These are phyloP conservation scores for Candida ipomoeae DNA, from an alignment of 805 yeast genomes.

Conservation along the genomic window DNA sequence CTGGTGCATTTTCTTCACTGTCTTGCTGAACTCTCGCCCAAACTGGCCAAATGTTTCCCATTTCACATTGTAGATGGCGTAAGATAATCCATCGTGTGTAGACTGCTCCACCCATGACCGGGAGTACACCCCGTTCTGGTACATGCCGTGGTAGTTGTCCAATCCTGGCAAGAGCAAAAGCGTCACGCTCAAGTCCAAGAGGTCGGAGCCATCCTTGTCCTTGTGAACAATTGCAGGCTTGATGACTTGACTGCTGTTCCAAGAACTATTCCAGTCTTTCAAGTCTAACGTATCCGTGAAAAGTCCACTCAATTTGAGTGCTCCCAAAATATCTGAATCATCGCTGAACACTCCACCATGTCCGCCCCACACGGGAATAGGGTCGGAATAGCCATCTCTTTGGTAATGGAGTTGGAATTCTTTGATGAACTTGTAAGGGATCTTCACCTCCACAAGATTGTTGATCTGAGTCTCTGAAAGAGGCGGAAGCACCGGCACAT, in stretches of 20 bases:
- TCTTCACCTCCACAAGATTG: slow-evolving; percentile 48
- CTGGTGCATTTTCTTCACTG: slow-evolving; percentile 24
- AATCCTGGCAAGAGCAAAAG: slow-evolving; percentile 66
- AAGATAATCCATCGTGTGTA: slow-evolving; percentile 76
- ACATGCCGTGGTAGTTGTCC: slow-evolving; percentile 59
- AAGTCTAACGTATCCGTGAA: slow-evolving; percentile 37
- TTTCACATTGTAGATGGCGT: slow-evolving; percentile 53
- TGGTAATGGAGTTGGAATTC: slow-evolving; percentile 38
- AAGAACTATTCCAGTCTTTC: slow-evolving; percentile 28
- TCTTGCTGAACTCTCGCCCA: slow-evolving; percentile 28
- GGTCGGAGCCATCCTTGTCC: slow-evolving; percentile 20
- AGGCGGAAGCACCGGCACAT: slow-evolving; percentile 39
- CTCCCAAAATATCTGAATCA: slow-evolving; percentile 80
- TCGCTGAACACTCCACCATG: slow-evolving; percentile 82
- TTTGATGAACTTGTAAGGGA: slow-evolving; percentile 45
- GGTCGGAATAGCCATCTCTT: slow-evolving; percentile 2
- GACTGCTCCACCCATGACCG: slow-evolving; percentile 57
- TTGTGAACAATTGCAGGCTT: slow-evolving; percentile 16
- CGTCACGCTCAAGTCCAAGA: slow-evolving; percentile 51
- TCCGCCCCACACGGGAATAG: slow-evolving; percentile 66
- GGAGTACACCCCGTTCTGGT: slow-evolving; percentile 65
- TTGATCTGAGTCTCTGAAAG: slow-evolving; percentile 40
- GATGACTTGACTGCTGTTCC: slow-evolving; percentile 27
- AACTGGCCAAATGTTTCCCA: slow-evolving; percentile 40
- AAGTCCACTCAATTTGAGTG: slow-evolving; percentile 71